phyloP scores from a whole-genome alignment of 2,329 filamentous ascomycete genomes.

The Gnomoniopsis sp. region DNA sequence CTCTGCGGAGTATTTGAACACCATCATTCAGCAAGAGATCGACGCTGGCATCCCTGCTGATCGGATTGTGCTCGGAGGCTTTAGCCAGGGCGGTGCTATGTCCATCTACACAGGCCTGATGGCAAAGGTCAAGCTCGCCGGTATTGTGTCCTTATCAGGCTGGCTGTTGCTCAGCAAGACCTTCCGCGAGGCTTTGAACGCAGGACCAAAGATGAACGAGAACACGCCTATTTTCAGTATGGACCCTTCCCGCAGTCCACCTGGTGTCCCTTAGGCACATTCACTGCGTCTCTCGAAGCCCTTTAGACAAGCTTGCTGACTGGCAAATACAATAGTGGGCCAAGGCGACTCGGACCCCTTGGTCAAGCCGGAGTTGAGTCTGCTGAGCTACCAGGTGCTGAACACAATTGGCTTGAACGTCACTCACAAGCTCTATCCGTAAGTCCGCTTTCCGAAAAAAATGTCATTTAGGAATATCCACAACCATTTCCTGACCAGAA shows the following conservation, averaged over 20 bases:
- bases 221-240: slow-evolving; percentile 72
- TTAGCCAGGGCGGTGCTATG: slow-evolving; percentile 86
- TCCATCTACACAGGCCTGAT: slow-evolving; percentile 78
- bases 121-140: slow-evolving; percentile 69
- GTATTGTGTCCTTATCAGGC: slow-evolving; percentile 79
- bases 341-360: slow-evolving; percentile 79
- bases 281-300: background rate
- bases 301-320: background rate
- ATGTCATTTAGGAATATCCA: background rate
- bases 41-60: slow-evolving; percentile 75
- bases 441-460: slow-evolving; percentile 32
- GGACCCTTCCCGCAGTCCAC: background rate
- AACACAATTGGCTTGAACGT: slow-evolving; percentile 70
- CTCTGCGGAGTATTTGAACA: slow-evolving; percentile 73
- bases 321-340: slow-evolving; percentile 46
- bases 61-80: slow-evolving; percentile 82
- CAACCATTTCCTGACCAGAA: background rate
- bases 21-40: slow-evolving; percentile 76
- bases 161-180: slow-evolving; percentile 67
- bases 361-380: slow-evolving; percentile 67
- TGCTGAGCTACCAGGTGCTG: slow-evolving; percentile 63
- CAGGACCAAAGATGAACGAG: slow-evolving; percentile 55
- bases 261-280: no score
- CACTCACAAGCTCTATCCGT: slow-evolving; percentile 73
- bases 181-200: slow-evolving; percentile 37